Percentiles rank a stretch among this genome's conserved stretches.
These are phyloP conservation scores for Suillus americanus DNA, from an alignment of 768 basidiomycete genomes.

Conservation along the genomic window DNA sequence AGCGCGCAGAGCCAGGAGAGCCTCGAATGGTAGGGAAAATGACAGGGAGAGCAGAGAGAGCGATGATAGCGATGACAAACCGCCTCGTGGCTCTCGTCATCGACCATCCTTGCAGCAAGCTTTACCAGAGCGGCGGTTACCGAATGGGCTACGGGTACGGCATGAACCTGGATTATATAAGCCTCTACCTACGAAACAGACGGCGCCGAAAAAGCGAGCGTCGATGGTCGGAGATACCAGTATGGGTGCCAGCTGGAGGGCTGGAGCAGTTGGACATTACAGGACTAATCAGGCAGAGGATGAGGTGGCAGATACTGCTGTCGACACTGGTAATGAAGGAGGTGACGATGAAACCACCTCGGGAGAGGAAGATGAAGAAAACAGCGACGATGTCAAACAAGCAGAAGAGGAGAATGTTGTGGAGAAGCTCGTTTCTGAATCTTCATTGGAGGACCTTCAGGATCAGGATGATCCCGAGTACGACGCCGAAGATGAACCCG, in stretches of 20 bases:
- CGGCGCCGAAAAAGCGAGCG: slow-evolving; percentile 24
- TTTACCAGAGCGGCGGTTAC: neutral
- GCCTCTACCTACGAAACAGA: slow-evolving; percentile 28
- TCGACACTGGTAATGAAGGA: neutral
- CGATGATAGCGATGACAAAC: neutral
- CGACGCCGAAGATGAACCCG: slow-evolving; percentile 13
- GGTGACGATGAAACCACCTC: neutral
- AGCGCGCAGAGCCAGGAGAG: neutral
- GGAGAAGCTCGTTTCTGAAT: neutral
- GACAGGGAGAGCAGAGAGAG: neutral
- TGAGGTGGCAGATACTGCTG: neutral
- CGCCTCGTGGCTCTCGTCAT: neutral
- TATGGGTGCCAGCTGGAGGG: neutral
- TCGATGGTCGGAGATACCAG: neutral
- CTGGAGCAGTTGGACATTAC: neutral
- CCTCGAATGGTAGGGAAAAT: neutral
- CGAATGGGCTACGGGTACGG: slow-evolving; percentile 4
- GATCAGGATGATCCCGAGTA: slow-evolving; percentile 12
- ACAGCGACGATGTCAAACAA: slow-evolving; percentile 1
- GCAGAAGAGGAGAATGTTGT: neutral
- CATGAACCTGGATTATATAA: slow-evolving; percentile 17
- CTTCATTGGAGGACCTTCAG: neutral
- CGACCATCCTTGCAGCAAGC: neutral
- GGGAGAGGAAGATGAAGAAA: neutral
- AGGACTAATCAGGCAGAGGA: neutral